Base-by-base conservation (phyloP, 352 stramenopile genomes). In the Pythium oligandrum region DNA sequence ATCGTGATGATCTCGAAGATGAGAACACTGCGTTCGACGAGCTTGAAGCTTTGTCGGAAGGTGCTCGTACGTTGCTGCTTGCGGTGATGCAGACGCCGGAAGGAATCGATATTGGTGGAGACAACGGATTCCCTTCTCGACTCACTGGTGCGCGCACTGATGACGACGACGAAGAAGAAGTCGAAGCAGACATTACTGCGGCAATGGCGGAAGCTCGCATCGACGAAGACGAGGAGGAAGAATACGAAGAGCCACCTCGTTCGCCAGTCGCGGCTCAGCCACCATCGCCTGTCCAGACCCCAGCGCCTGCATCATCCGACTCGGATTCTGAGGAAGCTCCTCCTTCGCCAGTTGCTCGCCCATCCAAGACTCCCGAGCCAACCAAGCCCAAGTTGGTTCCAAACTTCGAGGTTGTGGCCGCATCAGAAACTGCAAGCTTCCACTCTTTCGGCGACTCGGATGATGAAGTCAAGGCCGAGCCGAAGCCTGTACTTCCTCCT, bases 71-170 rank as follows among this genome's bases (percentile, higher is more conserved):
- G 40, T 62, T 95, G 42, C 45, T 95, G 40, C 65, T 95, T 48
- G 85, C 85, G 35, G 83, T 95, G 4, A 95, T 95, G 85, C 83
- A 93, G 51, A 95, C 83, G 2, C 85, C 85, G 3, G 83, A 93
- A 32, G 81, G 83, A 26, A 66, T 93, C 40, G 83, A 95, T 40
- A 64, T 93, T 53, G 75, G 75, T 34, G 75, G 68, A n/a, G 78
- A 90, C 7, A 75, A 70, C 43, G 76, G 85, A n/a, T 89, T 78
- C 40, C 67, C 75, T 35, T 66, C 63, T 42, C 70, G 71, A 56
- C 58, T 51, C 37, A 72, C 55, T 43, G 44, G 40, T n/a, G 34
- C 48, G 60, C 38, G 53, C 53, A 35, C 32, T 12, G 47, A 48
- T 47, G 66, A 70, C 32, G 11, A 53, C 50, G 70, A 83, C 34